A percentile compares a stretch with the other conserved stretches of the same genome.
Evolutionary conservation across 768 basidiomycete species (phyloP).

Genomic region (Cystobasidium tubakii): DNA sequence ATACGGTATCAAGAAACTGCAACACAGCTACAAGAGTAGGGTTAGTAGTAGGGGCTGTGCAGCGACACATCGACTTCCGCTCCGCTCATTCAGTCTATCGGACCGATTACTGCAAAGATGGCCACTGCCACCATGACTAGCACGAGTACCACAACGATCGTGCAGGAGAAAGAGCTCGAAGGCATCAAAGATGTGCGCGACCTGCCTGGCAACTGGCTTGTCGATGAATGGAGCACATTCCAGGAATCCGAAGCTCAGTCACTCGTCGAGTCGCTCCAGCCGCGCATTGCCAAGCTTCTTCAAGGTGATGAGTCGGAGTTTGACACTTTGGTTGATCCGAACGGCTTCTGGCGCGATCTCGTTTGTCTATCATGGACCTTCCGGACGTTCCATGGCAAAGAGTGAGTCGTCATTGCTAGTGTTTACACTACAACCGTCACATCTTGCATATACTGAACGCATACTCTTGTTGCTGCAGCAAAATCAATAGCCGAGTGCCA

Average conservation of each 20-base stretch:
- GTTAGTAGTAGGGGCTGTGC: too few species aligned
- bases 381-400: slow-evolving; percentile 18
- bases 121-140: too few species aligned
- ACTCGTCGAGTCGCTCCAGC: background rate
- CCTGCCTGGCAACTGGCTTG: slow-evolving; percentile 16
- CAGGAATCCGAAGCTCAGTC: background rate
- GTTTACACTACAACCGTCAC: background rate
- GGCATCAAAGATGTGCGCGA: background rate
- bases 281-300: background rate
- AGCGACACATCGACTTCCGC: too few species aligned
- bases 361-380: slow-evolving; percentile 25
- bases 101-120: too few species aligned
- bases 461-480: background rate
- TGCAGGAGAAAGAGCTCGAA: slow-evolving; percentile 1
- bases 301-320: background rate
- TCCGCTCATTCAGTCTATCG: too few species aligned
- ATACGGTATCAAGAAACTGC: too few species aligned
- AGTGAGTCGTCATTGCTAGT: background rate
- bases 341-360: slow-evolving; percentile 24
- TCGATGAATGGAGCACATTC: background rate
- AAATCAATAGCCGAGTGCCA: background rate
- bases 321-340: background rate
- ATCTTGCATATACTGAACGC: background rate
- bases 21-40: too few species aligned
- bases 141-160: too few species aligned